These are phyloP conservation scores for Rhizopus arrhizus DNA, from an alignment of 371 early-diverging fungal genomes.

Conservation along the genomic window DNA sequence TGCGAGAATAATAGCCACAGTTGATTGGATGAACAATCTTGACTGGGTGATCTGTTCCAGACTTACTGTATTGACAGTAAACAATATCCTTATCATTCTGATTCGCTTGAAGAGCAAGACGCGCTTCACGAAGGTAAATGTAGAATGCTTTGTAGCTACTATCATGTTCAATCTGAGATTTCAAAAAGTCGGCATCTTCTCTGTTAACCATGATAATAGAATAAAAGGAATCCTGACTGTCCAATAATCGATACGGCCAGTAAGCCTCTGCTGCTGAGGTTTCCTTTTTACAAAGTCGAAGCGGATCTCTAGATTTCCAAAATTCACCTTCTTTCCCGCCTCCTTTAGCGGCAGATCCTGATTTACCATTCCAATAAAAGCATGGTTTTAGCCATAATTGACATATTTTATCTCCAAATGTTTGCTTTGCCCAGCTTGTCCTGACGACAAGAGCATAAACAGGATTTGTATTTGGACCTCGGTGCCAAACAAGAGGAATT, in stretches of 20 bases:
- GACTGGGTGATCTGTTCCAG: constrained; percentile 54
- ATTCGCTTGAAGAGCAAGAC: constrained; percentile 44
- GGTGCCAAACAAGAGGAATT: constrained; percentile 58
- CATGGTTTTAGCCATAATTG: constrained; percentile 59
- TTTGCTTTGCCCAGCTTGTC: constrained; percentile 54
- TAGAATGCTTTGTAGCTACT: constrained; percentile 30
- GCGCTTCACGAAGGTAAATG: constrained; percentile 48
- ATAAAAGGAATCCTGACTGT: constrained; percentile 29
- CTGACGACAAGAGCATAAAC: constrained; percentile 68
- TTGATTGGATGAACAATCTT: constrained; percentile 71
- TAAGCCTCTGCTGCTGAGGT: constrained; percentile 67
- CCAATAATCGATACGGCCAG: constrained; percentile 32
- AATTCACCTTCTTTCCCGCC: constrained; percentile 57
- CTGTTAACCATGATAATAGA: constrained; percentile 62
- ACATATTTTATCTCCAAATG: constrained; percentile 49
- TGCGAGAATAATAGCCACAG: constrained; percentile 63
- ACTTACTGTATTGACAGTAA: constrained; percentile 60
- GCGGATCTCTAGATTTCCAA: constrained; percentile 58
- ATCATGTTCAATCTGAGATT: constrained; percentile 27
- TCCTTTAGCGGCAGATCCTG: constrained; percentile 21
- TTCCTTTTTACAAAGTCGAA: constrained; percentile 61
- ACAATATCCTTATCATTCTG: constrained; percentile 48
- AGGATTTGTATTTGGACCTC: constrained; percentile 70
- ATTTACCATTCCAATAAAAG: constrained; percentile 70
- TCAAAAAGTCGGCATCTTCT: constrained; percentile 51